Conservation (phyloP, 805 yeast species). For the Hanseniaspora occidentalis region DNA sequence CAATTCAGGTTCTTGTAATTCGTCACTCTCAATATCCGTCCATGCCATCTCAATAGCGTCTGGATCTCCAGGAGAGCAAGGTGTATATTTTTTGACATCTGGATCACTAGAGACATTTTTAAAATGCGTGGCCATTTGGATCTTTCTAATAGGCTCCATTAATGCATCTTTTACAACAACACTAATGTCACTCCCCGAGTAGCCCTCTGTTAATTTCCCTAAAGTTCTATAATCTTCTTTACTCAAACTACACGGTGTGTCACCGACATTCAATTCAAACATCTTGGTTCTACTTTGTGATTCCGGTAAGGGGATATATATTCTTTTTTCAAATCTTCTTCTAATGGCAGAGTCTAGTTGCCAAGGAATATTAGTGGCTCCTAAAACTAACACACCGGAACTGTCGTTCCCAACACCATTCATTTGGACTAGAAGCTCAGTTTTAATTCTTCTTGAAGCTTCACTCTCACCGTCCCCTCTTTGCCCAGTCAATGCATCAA, state of each 20-base stretch:
- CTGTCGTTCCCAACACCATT: conserved; percentile 97
- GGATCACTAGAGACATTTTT: conserved; percentile 27
- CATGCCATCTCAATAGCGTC: conserved; percentile 84
- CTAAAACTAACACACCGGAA: conserved; percentile 82
- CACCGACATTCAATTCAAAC: conserved; percentile 90
- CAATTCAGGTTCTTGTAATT: conserved; percentile 79
- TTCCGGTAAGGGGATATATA: conserved; percentile 91
- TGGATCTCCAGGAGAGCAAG: conserved; percentile 94
- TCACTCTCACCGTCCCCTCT: conserved; percentile 97
- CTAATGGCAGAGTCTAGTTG: conserved; percentile 95
- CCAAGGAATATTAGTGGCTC: conserved; percentile 99
- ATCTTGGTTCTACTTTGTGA: conserved; percentile 81
- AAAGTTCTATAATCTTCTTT: conserved; percentile 62
- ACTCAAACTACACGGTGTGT: conserved; percentile 70
- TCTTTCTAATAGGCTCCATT: conserved; percentile 95
- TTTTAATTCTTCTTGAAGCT: conserved; percentile 90
- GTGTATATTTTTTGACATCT: conserved; percentile 43
- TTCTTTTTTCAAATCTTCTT: conserved; percentile 90
- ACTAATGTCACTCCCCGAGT: conserved; percentile 94
- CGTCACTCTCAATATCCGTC: conserved; percentile 85
- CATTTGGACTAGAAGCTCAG: conserved; percentile 94
- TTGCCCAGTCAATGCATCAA: conserved; percentile 95
- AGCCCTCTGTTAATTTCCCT: conserved; percentile 93
- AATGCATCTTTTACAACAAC: conserved; percentile 94
- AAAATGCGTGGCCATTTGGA: conserved; percentile 94